Base-by-base conservation (phyloP, 345 rosid species). In the Hypericum androsaemum region DNA sequence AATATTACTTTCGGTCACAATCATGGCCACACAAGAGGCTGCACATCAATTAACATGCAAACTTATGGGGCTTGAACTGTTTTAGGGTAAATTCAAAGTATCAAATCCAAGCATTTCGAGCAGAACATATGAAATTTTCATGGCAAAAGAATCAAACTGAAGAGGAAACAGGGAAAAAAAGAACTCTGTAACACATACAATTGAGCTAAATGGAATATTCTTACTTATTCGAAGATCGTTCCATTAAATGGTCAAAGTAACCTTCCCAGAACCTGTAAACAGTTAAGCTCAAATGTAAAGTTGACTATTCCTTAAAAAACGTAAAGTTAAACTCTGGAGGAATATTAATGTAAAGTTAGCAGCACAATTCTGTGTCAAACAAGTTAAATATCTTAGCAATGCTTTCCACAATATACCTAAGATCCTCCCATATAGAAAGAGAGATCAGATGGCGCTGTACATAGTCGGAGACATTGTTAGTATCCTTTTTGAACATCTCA, bases 211-310 rank as follows among this genome's bases (percentile, higher is more conserved):
- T n/a, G n/a, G n/a, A n/a, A n/a, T n/a, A 45, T 47, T 71, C 87
- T 81, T 73, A 88, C 99, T 80, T 82, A 80, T 69, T 79, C 13
- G 95, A 79, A 59, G 84, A 83, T 60, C 54, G 80, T 70, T 94
- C 94, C 90, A 88, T 80, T 58, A 88, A 80, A 83, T 75, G 65
- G 69, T 94, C 99, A 61, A 88, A 88, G 69, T 83, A 94, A 55
- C 94, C 92, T 70, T 94, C 99, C 99, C 97, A 94, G 63, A 94
- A 94, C 78, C 99, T 94, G 79, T 73, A 77, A 53, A 22, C 17
- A 60, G 37, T 37, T n/a, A 15, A 46, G 37, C 11, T 7, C 37
- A 38, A 46, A 35, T 55, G 17, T 8, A 22, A 22, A 22, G 32
- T 22, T 22, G 32, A 22, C 32, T 22, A 22, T 22, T 22, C 32